Conservation (phyloP, 805 yeast species). For the Saccharomycopsis sp. region DNA sequence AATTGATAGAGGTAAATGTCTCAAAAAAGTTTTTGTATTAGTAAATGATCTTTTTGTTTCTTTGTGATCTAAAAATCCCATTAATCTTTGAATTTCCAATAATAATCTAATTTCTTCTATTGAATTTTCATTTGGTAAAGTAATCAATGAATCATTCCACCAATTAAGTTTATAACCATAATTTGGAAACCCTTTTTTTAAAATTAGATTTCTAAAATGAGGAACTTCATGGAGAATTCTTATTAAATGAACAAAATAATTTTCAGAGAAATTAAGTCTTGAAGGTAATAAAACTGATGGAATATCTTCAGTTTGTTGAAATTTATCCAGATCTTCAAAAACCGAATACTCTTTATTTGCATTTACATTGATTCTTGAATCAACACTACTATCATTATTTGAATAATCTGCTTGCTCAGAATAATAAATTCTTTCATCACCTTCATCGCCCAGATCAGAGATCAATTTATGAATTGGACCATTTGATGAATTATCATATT, state of each 20-base stretch:
- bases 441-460: too few species aligned
- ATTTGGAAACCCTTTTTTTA: constrained; percentile 4
- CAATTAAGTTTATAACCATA: constrained; percentile 9
- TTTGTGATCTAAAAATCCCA: constrained; percentile 12
- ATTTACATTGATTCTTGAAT: too few species aligned
- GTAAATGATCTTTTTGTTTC: constrained; percentile 11
- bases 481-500: too few species aligned
- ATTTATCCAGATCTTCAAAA: too few species aligned
- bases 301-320: too few species aligned
- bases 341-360: too few species aligned
- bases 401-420: too few species aligned
- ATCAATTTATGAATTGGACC: too few species aligned
- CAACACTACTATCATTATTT: too few species aligned
- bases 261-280: constrained; percentile 5
- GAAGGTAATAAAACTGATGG: neutral
- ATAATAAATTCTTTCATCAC: too few species aligned
- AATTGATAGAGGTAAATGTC: neutral
- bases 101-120: neutral
- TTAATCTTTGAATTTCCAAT: constrained; percentile 7
- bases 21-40: constrained; percentile 1
- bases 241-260: constrained; percentile 9
- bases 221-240: constrained; percentile 14
- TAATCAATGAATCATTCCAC: constrained; percentile 11
- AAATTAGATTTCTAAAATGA: constrained; percentile 3
- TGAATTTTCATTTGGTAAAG: neutral